Conservation (phyloP, 768 basidiomycete species). For the Rubroboletus satanas region DNA sequence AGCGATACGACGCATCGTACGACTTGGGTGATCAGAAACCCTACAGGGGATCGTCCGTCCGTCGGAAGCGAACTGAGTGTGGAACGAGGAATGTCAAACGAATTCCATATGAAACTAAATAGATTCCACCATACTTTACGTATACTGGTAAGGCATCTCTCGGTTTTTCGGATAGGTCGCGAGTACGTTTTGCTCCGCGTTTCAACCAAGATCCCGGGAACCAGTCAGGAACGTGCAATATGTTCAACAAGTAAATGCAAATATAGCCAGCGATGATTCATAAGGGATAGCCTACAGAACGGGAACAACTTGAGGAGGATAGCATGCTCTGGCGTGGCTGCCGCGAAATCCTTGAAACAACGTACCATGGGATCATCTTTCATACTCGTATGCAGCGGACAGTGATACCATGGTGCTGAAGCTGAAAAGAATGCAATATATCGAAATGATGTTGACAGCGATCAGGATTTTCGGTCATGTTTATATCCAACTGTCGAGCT, state of each 20-base stretch:
- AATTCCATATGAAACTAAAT: background rate
- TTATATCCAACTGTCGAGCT: background rate
- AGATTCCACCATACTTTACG: background rate
- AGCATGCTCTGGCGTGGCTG: background rate
- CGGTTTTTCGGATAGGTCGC: background rate
- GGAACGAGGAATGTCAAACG: background rate
- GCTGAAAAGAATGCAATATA: background rate
- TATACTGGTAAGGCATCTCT: background rate
- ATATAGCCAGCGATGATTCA: background rate
- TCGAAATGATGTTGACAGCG: background rate
- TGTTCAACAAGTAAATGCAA: background rate
- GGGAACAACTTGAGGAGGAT: conserved; percentile 1
- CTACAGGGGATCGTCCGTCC: background rate
- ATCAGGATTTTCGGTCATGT: background rate
- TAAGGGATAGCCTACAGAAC: background rate
- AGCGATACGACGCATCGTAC: background rate
- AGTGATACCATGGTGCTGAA: background rate
- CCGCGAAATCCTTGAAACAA: background rate
- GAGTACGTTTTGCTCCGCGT: background rate
- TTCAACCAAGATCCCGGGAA: background rate
- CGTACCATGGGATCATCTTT: background rate
- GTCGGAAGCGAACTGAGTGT: background rate
- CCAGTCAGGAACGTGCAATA: conserved; percentile 23
- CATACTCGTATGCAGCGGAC: conserved; percentile 2
- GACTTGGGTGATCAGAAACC: conserved; percentile 1